Evolutionary conservation across 345 rosid species (phyloP).

Genomic region (Eucalyptus curtisii): DNA sequence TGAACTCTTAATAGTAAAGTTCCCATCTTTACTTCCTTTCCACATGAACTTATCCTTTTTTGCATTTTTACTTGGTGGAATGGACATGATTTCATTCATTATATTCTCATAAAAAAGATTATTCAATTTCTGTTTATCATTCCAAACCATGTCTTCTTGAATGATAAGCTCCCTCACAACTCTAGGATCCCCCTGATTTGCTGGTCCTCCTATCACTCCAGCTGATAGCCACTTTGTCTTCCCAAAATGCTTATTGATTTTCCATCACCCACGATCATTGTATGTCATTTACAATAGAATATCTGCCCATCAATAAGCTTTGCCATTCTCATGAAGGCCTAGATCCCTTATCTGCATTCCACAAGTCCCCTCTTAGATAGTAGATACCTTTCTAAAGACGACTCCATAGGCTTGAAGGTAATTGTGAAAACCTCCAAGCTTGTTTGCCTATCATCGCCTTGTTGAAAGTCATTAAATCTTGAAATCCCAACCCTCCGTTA

Average conservation of each 20-base stretch:
- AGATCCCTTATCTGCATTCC: not conserved
- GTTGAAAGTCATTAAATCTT: not conserved
- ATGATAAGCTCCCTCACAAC: not conserved
- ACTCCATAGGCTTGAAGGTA: not conserved
- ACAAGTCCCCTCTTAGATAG: not conserved
- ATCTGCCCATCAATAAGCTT: not conserved
- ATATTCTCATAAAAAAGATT: not conserved
- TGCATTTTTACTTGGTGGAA: not conserved
- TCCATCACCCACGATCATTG: not conserved
- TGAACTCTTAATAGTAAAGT: no score
- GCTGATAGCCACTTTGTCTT: not conserved
- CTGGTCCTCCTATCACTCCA: not conserved
- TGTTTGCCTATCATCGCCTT: not conserved
- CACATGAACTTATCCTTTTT: not conserved
- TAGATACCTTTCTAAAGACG: not conserved
- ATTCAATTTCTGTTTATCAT: no score
- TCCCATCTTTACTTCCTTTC: not conserved
- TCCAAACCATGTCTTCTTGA: not conserved
- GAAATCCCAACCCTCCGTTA: not conserved
- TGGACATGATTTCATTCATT: not conserved
- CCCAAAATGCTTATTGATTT: not conserved
- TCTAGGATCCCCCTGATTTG: not conserved
- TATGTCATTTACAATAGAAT: not conserved
- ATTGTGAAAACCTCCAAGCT: not conserved
- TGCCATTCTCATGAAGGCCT: not conserved